Evolutionary conservation across 441 rosid genomes (phyloP).

Genomic region (Croton setiger): DNA sequence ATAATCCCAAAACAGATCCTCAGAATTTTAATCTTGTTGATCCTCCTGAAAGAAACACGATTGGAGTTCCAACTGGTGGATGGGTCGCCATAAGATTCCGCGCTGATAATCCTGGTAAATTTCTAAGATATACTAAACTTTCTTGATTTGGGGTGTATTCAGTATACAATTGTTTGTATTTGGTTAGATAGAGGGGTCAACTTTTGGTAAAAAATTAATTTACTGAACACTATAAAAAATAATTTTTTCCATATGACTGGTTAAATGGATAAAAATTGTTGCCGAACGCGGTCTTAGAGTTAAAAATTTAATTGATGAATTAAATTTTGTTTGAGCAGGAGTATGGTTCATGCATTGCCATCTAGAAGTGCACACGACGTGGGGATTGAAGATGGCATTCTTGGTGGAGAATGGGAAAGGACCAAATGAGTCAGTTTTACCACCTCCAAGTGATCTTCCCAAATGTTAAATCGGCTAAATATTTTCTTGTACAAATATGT

Average conservation of each 20-base stretch:
- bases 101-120: neutral
- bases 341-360: constrained; percentile 76
- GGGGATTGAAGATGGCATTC: constrained; percentile 97
- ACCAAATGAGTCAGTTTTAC: constrained; percentile 70
- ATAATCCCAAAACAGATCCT: neutral
- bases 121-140: no score
- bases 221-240: no score
- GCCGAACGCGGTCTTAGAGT: no score
- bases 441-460: constrained; percentile 88
- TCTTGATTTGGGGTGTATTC: no score
- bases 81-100: neutral
- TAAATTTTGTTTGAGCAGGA: constrained; percentile 28
- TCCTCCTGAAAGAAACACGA: neutral
- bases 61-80: neutral
- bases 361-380: constrained; percentile 84
- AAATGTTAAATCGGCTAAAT: constrained; percentile 44
- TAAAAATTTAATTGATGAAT: no score
- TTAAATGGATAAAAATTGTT: no score
- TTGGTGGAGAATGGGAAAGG: constrained; percentile 89
- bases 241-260: no score
- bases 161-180: no score
- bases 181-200: no score
- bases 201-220: no score
- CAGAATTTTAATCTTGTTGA: neutral
- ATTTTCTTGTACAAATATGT: neutral